A percentile compares a stretch with the other conserved stretches of the same genome.
Evolutionary conservation across 1,284 basidiomycete species (phyloP).

Genomic region (Ganoderma lingzhi): DNA sequence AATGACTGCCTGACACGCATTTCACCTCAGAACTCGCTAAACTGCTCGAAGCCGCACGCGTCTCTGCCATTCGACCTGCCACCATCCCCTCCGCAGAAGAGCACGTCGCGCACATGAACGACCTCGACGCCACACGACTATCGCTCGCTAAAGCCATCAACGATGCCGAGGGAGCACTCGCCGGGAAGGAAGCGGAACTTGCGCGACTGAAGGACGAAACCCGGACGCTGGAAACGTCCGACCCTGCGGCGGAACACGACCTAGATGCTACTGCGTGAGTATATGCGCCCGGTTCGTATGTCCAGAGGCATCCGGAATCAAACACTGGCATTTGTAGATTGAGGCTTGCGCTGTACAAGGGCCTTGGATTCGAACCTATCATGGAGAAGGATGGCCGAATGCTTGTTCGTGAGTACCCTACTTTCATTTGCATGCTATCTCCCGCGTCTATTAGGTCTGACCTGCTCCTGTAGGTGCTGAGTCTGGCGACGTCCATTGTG

Average conservation of each 20-base stretch:
- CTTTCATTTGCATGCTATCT: not conserved
- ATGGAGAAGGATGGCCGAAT: constrained; percentile 57
- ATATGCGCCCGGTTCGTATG: not conserved
- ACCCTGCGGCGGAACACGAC: constrained; percentile 76
- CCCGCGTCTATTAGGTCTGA: not conserved
- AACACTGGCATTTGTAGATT: constrained; percentile 49
- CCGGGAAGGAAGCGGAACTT: constrained; percentile 74
- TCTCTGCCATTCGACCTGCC: constrained; percentile 73
- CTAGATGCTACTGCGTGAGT: constrained; percentile 75
- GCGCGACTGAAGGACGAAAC: constrained; percentile 70
- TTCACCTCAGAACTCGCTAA: constrained; percentile 63
- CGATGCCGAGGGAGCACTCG: constrained; percentile 69
- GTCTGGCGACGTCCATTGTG: constrained; percentile 67
- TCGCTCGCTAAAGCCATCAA: constrained; percentile 80
- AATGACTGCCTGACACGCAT: not conserved
- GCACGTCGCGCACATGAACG: constrained; percentile 67
- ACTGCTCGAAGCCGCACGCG: constrained; percentile 70
- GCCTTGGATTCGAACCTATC: constrained; percentile 74
- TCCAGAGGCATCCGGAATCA: not conserved
- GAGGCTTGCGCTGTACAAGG: constrained; percentile 71
- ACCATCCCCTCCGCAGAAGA: constrained; percentile 71
- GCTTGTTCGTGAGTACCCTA: constrained; percentile 65
- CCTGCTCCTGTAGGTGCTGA: constrained; percentile 54
- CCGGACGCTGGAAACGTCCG: constrained; percentile 65
- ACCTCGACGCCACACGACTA: constrained; percentile 67